Evolutionary conservation across 345 rosid genomes (phyloP).

Genomic region (Eucalyptus viminalis): DNA sequence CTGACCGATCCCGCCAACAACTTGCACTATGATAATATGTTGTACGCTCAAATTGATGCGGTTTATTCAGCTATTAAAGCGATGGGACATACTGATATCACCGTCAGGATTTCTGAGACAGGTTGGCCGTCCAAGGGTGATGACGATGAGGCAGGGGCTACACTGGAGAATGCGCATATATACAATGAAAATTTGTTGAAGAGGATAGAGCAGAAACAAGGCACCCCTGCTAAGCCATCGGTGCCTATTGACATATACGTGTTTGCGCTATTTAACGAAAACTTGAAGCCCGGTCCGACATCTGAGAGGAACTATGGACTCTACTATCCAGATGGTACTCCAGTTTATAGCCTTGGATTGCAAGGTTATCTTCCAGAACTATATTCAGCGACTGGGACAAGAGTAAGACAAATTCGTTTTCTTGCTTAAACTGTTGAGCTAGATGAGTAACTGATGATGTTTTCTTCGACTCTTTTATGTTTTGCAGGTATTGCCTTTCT

Average conservation of each 20-base stretch:
- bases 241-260: constrained; percentile 58
- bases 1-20: constrained; percentile 42
- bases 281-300: constrained; percentile 71
- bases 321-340: constrained; percentile 68
- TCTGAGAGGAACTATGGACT: constrained; percentile 95
- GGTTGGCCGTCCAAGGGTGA: constrained; percentile 99
- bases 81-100: constrained; percentile 55
- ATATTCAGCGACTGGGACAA: constrained; percentile 19
- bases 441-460: background rate
- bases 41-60: constrained; percentile 92
- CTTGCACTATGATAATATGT: constrained; percentile 78
- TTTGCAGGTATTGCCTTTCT: background rate
- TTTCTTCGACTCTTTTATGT: background rate
- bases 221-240: constrained; percentile 72
- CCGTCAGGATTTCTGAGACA: constrained; percentile 76
- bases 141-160: constrained; percentile 60
- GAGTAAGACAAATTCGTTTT: constrained; percentile 19
- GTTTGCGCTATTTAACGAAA: constrained; percentile 88
- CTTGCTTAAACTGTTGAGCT: background rate
- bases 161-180: constrained; percentile 56
- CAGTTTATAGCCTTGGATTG: constrained; percentile 68
- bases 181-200: constrained; percentile 61
- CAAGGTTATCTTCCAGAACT: constrained; percentile 58
- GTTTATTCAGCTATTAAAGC: constrained; percentile 70
- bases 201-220: constrained; percentile 37